Percentiles rank a stretch among this genome's conserved stretches.
phyloP scores from a whole-genome alignment of 1,284 basidiomycete species.

The Sporisorium sorghi region DNA sequence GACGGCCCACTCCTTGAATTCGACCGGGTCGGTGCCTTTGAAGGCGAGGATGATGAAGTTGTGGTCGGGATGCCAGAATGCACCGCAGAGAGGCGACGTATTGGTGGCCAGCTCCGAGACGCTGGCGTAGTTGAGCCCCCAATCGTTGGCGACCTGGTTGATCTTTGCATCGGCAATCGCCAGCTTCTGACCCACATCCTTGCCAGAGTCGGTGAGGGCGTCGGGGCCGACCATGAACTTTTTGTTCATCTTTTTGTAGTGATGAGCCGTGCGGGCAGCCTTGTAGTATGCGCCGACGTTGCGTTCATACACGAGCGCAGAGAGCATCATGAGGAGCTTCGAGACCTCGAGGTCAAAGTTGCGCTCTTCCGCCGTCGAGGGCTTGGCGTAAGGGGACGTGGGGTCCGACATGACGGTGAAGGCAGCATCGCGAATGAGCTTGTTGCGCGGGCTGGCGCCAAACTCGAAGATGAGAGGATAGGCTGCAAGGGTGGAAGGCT shows the following conservation, averaged over 20 bases:
- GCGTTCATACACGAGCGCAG: slow-evolving; percentile 51
- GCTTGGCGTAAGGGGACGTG: slow-evolving; percentile 8
- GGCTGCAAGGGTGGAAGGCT: slow-evolving; percentile 28
- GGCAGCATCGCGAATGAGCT: slow-evolving; percentile 59
- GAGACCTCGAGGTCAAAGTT: slow-evolving; percentile 56
- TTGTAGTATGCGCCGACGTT: slow-evolving; percentile 23
- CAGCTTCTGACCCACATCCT: slow-evolving; percentile 25
- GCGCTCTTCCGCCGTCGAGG: slow-evolving; percentile 40
- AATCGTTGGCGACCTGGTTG: slow-evolving; percentile 35
- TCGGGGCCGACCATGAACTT: slow-evolving; percentile 5
- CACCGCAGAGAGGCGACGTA: slow-evolving; percentile 48
- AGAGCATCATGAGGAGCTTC: slow-evolving; percentile 45
- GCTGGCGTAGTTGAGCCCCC: slow-evolving; percentile 51
- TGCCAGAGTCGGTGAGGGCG: slow-evolving; percentile 27
- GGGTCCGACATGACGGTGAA: slow-evolving; percentile 53
- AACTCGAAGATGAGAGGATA: slow-evolving; percentile 69
- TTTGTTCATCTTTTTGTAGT: slow-evolving; percentile 23
- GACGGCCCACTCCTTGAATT: slow-evolving; percentile 69
- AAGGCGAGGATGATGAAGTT: slow-evolving; percentile 53
- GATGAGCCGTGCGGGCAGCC: slow-evolving; percentile 18
- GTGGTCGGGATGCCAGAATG: slow-evolving; percentile 44
- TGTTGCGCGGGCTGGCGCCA: slow-evolving; percentile 41
- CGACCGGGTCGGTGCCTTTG: slow-evolving; percentile 68
- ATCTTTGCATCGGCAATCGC: slow-evolving; percentile 37
- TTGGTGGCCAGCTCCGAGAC: slow-evolving; percentile 48